These are phyloP conservation scores for Diutina ranongensis DNA, from an alignment of 1,139 yeast genomes.

Conservation along the genomic window DNA sequence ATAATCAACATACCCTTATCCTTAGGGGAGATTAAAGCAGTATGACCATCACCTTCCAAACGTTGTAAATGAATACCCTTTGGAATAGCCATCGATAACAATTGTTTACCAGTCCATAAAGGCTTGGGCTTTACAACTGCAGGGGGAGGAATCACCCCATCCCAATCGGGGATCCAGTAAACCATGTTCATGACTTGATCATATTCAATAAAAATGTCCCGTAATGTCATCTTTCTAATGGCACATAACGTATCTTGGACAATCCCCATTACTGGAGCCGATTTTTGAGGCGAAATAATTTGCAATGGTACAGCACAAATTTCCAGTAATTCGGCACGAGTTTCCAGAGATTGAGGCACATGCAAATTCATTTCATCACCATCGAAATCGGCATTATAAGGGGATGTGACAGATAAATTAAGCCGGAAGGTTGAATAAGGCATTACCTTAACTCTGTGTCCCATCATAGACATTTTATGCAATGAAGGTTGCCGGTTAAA, in stretches of 20 bases:
- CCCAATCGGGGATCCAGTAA: conserved; percentile 98
- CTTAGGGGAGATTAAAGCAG: conserved; percentile 72
- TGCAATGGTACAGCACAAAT: conserved; percentile 95
- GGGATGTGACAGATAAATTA: conserved; percentile 93
- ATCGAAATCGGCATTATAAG: conserved; percentile 99
- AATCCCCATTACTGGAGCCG: conserved; percentile 99
- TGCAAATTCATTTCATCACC: conserved; percentile 99
- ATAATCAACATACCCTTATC: conserved; percentile 89
- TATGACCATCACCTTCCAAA: conserved; percentile 61
- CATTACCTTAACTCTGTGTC: conserved; percentile 98
- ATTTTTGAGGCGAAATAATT: conserved; percentile 96
- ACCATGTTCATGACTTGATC: conserved; percentile 94
- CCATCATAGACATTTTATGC: conserved; percentile 99
- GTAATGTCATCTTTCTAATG: conserved; percentile 84
- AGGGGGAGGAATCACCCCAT: conserved; percentile 96
- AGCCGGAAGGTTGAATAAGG: conserved; percentile 97
- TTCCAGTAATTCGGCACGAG: conserved; percentile 90
- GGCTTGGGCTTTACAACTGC: conserved; percentile 93
- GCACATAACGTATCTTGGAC: conserved; percentile 98
- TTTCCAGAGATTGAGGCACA: conserved; percentile 97
- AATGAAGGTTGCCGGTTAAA: conserved; percentile 98
- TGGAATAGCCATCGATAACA: conserved; percentile 87
- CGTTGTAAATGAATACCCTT: conserved; percentile 91
- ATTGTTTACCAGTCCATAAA: conserved; percentile 94
- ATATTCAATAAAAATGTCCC: conserved; percentile 80